Base-by-base conservation (phyloP, 352 stramenopile genomes). In the Globisporangium emineosum region DNA sequence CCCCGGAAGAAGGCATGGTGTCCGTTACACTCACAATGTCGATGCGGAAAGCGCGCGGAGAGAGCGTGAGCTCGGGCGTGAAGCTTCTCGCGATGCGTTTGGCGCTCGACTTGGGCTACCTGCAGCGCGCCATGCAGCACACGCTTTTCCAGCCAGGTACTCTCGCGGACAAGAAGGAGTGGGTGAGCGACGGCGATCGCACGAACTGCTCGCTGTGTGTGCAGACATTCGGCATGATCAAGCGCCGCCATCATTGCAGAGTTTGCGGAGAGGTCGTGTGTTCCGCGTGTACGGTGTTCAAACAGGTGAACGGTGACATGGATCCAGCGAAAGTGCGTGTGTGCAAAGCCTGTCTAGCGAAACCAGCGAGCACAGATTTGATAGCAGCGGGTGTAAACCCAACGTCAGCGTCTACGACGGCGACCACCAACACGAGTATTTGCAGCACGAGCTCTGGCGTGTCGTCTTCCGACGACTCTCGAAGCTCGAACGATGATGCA, bases 211-310 rank as follows among this genome's bases (percentile, higher is more conserved):
- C 80, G 45, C 70, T 93, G 2, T 96, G 88, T 42, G 73, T 88
- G 15, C 88, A 92, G 57, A 76, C 79, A 0, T 96, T 96, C 29
- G 68, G 77, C 29, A 83, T 94, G 77, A 67, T 96, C n/a, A 88
- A 86, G 63, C 78, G 88, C 33, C 84, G 85, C 27, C 88, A 96
- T 62, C 88, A 96, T 67, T 96, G 88, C 55, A 83, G 88, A 40
- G 82, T 93, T 12, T 96, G 88, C 52, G 88, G 88, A 4, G 86
- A 93, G 64, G 86, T 96, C n/a, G 86, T 96, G 19, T 96, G 88
- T 57, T 81, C 79, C 0, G 73, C 74, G 8, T 94, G 86, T 61
- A 91, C 86, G 0, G 82, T 91, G 61, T 91, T 91, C 62, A 94
- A 92, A 57, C 65, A 85, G 56, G 80, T 91, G 40, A 86, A 75